phyloP scores from a whole-genome alignment of 2,329 filamentous ascomycete genomes.

The Pseudogymnoascus sp. region DNA sequence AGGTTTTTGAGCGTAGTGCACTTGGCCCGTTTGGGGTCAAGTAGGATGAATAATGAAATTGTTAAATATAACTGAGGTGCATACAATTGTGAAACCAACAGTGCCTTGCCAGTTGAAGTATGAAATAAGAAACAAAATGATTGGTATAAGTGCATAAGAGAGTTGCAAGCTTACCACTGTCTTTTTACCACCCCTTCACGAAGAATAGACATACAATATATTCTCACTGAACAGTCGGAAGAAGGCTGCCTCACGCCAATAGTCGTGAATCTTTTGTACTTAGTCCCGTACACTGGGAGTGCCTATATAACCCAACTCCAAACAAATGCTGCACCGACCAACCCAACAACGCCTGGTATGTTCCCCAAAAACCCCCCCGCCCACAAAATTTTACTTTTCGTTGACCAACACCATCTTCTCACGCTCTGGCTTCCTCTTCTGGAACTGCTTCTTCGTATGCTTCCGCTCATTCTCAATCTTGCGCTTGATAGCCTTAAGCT shows the following conservation, averaged over 20 bases:
- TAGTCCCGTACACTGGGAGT: not conserved
- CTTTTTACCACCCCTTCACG: not conserved
- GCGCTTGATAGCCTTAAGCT: slow-evolving; percentile 78
- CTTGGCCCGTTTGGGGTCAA: not conserved
- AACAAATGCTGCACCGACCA: not conserved
- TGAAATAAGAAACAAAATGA: not conserved
- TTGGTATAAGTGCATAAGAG: not conserved
- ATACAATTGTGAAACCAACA: not conserved
- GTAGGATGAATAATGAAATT: not conserved
- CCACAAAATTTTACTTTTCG: slow-evolving; percentile 40
- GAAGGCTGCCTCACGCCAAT: not conserved
- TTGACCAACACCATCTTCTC: slow-evolving; percentile 83
- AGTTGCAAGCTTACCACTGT: not conserved
- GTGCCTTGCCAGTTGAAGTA: not conserved
- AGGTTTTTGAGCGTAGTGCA: not conserved
- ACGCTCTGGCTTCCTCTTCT: slow-evolving; percentile 66
- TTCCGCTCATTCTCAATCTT: slow-evolving; percentile 90
- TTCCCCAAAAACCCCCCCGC: not conserved
- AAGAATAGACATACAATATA: not conserved
- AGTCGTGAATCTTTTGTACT: slow-evolving; percentile 1
- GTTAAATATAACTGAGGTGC: not conserved
- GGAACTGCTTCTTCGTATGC: slow-evolving; percentile 76
- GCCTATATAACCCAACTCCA: slow-evolving; percentile 7
- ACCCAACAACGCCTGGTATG: slow-evolving; percentile 8
- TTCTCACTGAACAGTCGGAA: not conserved